A percentile compares a stretch with the other conserved stretches of the same genome.
Evolutionary conservation across 768 basidiomycete species (phyloP).

Genomic region (Mrakia blollopis): DNA sequence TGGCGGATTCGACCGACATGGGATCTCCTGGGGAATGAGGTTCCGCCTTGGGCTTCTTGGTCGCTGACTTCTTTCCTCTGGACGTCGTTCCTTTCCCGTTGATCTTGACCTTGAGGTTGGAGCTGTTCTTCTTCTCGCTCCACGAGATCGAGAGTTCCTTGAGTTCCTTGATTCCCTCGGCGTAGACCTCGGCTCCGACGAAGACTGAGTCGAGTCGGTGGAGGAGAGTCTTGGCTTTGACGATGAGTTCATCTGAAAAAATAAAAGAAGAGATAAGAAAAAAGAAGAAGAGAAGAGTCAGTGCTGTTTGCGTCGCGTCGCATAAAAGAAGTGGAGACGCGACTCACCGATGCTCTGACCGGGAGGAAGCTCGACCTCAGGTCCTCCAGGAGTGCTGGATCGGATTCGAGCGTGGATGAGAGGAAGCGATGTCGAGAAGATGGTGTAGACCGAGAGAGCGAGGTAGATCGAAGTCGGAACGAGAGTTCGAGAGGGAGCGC

Average conservation of each 20-base stretch:
- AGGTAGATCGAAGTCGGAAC: conserved; percentile 20
- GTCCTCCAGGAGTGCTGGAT: neutral
- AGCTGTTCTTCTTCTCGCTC: conserved; percentile 4
- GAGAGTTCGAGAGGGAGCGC: neutral
- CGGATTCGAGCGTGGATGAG: conserved; percentile 11
- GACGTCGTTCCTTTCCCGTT: neutral
- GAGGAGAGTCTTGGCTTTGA: neutral
- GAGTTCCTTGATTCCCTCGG: conserved; percentile 3
- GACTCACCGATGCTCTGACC: neutral
- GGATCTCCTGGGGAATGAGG: neutral
- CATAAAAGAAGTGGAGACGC: neutral
- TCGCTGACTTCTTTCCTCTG: neutral
- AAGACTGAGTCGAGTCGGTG: neutral
- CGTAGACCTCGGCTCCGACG: conserved; percentile 6
- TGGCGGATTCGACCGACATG: neutral
- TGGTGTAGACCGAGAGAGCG: conserved; percentile 12
- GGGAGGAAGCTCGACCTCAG: neutral
- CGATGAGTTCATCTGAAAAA: neutral
- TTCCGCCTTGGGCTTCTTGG: neutral
- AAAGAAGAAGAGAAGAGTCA: neutral
- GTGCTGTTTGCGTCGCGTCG: neutral
- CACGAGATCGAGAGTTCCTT: conserved; percentile 1
- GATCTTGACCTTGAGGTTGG: conserved; percentile 15
- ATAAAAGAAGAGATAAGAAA: too few relatives aligned
- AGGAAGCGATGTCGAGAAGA: conserved; percentile 2